Evolutionary conservation across 1,284 basidiomycete species (phyloP).

Genomic region (Caloboletus inedulis): DNA sequence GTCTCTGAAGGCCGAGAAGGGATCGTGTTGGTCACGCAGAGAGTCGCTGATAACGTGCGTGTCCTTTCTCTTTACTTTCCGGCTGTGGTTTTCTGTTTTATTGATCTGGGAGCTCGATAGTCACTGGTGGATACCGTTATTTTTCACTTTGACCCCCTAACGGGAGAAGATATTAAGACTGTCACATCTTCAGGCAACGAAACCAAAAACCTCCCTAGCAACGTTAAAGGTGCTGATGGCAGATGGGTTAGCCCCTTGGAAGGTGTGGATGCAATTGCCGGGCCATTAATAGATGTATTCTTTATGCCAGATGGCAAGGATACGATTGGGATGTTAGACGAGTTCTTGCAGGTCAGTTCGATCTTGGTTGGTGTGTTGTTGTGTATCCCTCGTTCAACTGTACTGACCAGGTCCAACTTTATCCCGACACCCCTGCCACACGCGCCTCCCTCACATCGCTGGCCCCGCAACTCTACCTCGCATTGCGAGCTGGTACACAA

Average conservation of each 20-base stretch:
- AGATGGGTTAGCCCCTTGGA: constrained; percentile 37
- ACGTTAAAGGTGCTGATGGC: constrained; percentile 8
- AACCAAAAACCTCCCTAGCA: not conserved
- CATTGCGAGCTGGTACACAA: constrained; percentile 48
- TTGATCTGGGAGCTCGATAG: constrained; percentile 16
- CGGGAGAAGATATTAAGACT: constrained; percentile 56
- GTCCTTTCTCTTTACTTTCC: not conserved
- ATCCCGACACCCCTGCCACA: constrained; percentile 54
- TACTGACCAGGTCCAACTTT: constrained; percentile 51
- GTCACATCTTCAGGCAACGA: constrained; percentile 13
- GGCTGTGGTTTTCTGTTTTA: not conserved
- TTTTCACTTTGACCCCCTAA: constrained; percentile 78
- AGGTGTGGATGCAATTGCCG: constrained; percentile 58
- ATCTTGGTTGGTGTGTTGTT: not conserved
- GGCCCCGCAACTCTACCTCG: constrained; percentile 49
- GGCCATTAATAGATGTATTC: constrained; percentile 57
- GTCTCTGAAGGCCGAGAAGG: constrained; percentile 30
- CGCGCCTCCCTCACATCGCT: constrained; percentile 42
- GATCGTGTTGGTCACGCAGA: constrained; percentile 60
- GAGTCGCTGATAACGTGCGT: constrained; percentile 59
- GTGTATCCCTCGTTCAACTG: not conserved
- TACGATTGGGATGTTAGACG: constrained; percentile 62
- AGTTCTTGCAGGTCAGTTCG: constrained; percentile 54
- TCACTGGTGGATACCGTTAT: constrained; percentile 64
- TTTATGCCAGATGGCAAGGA: constrained; percentile 45